Base-by-base conservation (phyloP, 2,329 filamentous ascomycete species). In the Bipolaris victoriae region DNA sequence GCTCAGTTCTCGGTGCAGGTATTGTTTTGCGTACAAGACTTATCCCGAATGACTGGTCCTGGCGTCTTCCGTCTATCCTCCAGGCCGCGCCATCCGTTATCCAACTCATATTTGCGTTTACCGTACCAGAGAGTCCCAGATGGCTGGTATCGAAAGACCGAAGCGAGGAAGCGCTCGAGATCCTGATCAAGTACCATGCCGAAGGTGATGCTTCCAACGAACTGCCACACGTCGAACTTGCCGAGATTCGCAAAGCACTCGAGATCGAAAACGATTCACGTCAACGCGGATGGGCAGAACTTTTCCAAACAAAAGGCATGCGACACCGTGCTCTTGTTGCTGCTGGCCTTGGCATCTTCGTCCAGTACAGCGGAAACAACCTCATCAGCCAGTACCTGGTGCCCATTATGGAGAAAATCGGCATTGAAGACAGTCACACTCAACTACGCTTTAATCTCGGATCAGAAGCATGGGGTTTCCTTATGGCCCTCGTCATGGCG, bases 311-410 rank as follows among this genome's bases (percentile, higher is more conserved):
- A 9, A 81, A 78, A 64, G 87, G 87, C 16, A 90, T 90, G 79
- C 81, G 86, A 33, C 87, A 86, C 77, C 82, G 88, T 2, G 77
- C 89, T 40, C 80, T 83, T 22, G 84, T 90, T 47, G 80, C 88
- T 20, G 75, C 88, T 33, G 86, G 84, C 0, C 80, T 90, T 13
- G 88, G 86, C 59, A 73, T 89, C 63, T 88, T 89, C 63, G 87
- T 86, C 1, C 87, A 90, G 72, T 90, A 87, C 73, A 86, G 83
- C 45, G 87, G 88, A 22, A 89, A 89, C 67, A 87, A 71, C 3
- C 76, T 89, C 1, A 84, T 89, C 69, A 85, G 57, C 58, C 88
- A 89, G 72, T 89, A 89, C 70, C 84, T 88, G 67, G 83, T 87
- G 51, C 79, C 81, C 31, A 82, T 90, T 60, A 86, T 88, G 67